These are phyloP conservation scores for Auxenochlorella pyrenoidosa DNA, from an alignment of 139 green algal genomes.

Conservation along the genomic window DNA sequence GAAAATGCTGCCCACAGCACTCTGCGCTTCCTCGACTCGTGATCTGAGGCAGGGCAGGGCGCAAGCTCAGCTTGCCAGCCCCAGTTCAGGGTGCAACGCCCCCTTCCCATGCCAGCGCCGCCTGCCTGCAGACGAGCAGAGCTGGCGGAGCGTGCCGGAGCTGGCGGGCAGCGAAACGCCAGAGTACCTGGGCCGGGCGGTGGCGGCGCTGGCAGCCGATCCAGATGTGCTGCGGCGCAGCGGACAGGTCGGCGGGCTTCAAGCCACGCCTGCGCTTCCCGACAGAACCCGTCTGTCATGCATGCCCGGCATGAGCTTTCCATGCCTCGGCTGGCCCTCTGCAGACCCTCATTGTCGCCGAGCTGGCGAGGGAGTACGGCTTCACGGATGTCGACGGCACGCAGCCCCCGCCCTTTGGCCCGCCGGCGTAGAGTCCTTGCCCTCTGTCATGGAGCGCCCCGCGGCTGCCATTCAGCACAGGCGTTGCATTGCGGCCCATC, in stretches of 20 bases:
- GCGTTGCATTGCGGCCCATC: too few species aligned
- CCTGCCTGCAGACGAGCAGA: constrained; percentile 4
- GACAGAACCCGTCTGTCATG: too few species aligned
- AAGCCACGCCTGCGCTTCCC: too few species aligned
- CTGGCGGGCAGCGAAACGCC: constrained; percentile 17
- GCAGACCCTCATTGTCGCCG: constrained; percentile 9
- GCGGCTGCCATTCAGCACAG: too few species aligned
- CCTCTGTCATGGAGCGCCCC: too few species aligned
- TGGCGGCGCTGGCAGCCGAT: constrained; percentile 10
- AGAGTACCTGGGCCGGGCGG: constrained; percentile 19
- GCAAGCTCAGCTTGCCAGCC: too few species aligned
- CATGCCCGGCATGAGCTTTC: too few species aligned
- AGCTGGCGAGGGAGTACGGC: not conserved
- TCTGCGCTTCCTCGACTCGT: too few species aligned
- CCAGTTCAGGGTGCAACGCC: too few species aligned
- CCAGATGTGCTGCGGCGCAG: not conserved
- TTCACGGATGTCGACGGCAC: constrained; percentile 20
- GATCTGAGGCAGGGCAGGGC: too few species aligned
- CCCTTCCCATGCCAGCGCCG: too few species aligned
- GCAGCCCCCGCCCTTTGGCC: constrained; percentile 4
- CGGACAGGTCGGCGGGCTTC: not conserved
- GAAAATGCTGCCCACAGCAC: too few species aligned
- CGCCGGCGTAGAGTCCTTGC: not conserved
- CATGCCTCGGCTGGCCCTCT: not conserved
- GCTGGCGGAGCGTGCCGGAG: constrained; percentile 2